Conservation (phyloP, 2,329 filamentous ascomycete genomes). For the Fusarium sororula region DNA sequence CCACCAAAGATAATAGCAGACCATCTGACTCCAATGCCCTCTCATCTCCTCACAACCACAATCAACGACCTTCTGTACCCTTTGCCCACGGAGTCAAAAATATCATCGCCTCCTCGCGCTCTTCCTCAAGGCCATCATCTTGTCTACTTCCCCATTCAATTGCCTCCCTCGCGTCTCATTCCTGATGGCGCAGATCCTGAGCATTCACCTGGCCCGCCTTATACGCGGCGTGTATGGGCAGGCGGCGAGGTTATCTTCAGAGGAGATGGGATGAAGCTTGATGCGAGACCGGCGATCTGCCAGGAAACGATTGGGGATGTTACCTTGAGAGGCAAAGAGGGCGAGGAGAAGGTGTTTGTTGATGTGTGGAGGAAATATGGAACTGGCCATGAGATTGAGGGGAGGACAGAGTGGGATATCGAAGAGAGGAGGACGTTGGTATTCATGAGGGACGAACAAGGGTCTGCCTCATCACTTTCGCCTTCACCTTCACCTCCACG, state of each 20-base stretch:
- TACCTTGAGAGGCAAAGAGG: conserved; percentile 44
- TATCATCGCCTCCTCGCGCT: conserved; percentile 38
- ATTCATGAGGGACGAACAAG: conserved; percentile 56
- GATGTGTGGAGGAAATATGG: conserved; percentile 60
- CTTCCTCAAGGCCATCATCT: conserved; percentile 80
- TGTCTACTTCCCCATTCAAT: conserved; percentile 83
- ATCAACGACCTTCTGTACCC: conserved; percentile 63
- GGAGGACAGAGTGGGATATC: conserved; percentile 45
- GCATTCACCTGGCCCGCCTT: conserved; percentile 78
- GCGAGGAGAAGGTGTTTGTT: conserved; percentile 60
- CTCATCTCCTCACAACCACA: conserved; percentile 71
- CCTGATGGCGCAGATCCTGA: conserved; percentile 85
- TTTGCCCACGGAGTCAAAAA: conserved; percentile 15
- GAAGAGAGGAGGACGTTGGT: conserved; percentile 61
- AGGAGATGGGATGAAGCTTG: conserved; percentile 46
- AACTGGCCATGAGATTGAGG: conserved; percentile 31
- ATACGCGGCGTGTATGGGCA: conserved; percentile 85
- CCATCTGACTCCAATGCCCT: conserved; percentile 65
- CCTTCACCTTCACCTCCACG: conserved; percentile 18
- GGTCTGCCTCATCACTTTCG: conserved; percentile 7
- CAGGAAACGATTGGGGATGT: conserved; percentile 57
- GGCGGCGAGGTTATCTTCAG: conserved; percentile 75
- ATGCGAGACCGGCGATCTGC: conserved; percentile 54
- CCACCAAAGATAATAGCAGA: conserved; percentile 53
- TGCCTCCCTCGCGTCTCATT: conserved; percentile 69